phyloP scores from a whole-genome alignment of 1,284 basidiomycete species.

The Athelia psychrophila region DNA sequence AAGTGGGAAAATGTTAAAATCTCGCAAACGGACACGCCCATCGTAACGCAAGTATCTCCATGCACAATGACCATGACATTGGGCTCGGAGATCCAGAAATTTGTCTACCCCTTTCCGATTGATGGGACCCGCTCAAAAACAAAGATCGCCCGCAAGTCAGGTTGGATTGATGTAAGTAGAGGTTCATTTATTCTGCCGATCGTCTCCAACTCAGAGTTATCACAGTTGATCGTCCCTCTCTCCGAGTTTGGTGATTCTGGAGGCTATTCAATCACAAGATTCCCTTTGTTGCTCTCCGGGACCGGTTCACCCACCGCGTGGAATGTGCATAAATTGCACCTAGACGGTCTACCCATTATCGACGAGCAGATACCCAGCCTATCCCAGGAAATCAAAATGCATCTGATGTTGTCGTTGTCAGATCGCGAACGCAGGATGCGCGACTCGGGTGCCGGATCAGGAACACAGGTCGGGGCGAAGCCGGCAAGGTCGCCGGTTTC shows the following conservation, averaged over 20 bases:
- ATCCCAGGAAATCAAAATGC: conserved; percentile 20
- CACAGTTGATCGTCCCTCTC: no score
- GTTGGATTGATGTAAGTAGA: conserved; percentile 46
- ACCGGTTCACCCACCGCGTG: neutral
- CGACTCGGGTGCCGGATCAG: conserved; percentile 1
- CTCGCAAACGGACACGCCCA: neutral
- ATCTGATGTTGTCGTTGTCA: conserved; percentile 25
- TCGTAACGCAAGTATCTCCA: neutral
- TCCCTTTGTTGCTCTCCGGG: neutral
- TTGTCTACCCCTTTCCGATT: conserved; percentile 34
- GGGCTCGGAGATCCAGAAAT: conserved; percentile 11
- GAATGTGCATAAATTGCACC: conserved; percentile 23
- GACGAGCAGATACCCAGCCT: conserved; percentile 7
- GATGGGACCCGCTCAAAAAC: conserved; percentile 29
- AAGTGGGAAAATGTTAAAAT: no score
- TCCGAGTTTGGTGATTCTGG: no score
- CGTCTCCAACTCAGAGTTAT: no score
- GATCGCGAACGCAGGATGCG: conserved; percentile 21
- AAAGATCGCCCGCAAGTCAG: conserved; percentile 48
- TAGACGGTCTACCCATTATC: conserved; percentile 19
- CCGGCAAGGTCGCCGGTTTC: no score
- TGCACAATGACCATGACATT: neutral
- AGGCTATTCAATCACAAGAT: no score
- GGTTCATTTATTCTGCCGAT: no score
- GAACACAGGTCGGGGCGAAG: no score